Evolutionary conservation across 495 filamentous ascomycete genomes (phyloP).

Genomic region (Jackrogersella multiformis): DNA sequence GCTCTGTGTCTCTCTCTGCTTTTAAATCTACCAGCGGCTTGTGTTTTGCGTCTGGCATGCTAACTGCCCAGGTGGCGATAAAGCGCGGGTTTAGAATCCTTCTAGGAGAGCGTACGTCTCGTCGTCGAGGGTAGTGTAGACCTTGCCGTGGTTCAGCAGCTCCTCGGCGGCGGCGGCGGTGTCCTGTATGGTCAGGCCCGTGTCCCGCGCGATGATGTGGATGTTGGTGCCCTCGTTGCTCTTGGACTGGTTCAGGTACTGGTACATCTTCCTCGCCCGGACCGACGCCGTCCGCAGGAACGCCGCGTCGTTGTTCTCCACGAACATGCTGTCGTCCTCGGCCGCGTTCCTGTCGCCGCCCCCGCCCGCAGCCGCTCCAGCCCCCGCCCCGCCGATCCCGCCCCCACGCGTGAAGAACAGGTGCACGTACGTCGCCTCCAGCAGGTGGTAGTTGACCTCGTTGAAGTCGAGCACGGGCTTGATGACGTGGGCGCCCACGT

Average conservation of each 20-base stretch:
- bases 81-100: constrained; percentile 19
- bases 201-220: constrained; percentile 72
- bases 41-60: too few species aligned
- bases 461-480: constrained; percentile 83
- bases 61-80: too few species aligned
- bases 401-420: constrained; percentile 88
- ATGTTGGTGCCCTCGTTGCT: constrained; percentile 83
- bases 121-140: constrained; percentile 93
- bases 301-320: constrained; percentile 48
- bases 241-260: constrained; percentile 69
- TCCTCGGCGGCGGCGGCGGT: constrained; percentile 81
- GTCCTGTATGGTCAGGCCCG: constrained; percentile 70
- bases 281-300: constrained; percentile 61
- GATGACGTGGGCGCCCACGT: constrained; percentile 83
- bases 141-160: constrained; percentile 72
- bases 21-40: background rate
- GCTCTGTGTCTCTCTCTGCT: background rate
- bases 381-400: constrained; percentile 12
- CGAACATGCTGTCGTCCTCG: constrained; percentile 64
- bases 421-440: constrained; percentile 89
- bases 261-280: constrained; percentile 72
- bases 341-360: constrained; percentile 48
- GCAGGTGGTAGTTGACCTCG: constrained; percentile 87
- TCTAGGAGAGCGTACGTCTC: constrained; percentile 79
- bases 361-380: constrained; percentile 28